Conservation (phyloP, 176 grass and related monocot genomes). For the Phragmites australis region DNA sequence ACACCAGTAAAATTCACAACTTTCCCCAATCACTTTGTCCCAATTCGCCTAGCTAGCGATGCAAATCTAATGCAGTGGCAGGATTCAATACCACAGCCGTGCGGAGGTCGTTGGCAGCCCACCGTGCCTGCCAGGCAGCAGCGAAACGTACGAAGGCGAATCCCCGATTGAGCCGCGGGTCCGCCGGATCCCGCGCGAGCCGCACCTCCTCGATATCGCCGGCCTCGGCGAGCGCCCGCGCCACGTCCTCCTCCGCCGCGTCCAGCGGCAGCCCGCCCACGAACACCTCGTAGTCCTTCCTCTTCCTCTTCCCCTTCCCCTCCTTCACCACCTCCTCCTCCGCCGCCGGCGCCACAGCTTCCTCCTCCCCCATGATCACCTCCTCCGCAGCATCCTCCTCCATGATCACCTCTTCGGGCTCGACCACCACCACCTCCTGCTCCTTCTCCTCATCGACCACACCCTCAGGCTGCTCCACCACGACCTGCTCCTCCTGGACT, state of each 20-base stretch:
- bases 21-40: slow-evolving; percentile 5
- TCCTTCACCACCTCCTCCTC: not conserved
- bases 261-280: slow-evolving; percentile 45
- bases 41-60: not conserved
- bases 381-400: slow-evolving; percentile 24
- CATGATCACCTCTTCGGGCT: not conserved
- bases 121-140: slow-evolving; percentile 37
- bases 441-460: slow-evolving; percentile 5
- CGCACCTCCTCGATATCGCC: slow-evolving; percentile 57
- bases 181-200: slow-evolving; percentile 33
- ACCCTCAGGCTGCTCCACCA: not conserved
- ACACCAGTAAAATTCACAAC: slow-evolving; percentile 7
- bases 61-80: not conserved
- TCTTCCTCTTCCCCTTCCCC: slow-evolving; percentile 27
- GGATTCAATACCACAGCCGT: slow-evolving; percentile 37
- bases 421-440: slow-evolving; percentile 22
- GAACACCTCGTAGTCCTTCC: slow-evolving; percentile 48
- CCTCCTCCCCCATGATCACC: slow-evolving; percentile 2
- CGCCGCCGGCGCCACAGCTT: not conserved
- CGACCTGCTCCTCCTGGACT: not conserved
- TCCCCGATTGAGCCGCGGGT: slow-evolving; percentile 37
- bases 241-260: slow-evolving; percentile 46
- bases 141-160: slow-evolving; percentile 54
- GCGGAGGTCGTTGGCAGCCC: slow-evolving; percentile 42
- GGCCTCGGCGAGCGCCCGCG: slow-evolving; percentile 34